A percentile compares a stretch with the other conserved stretches of the same genome.
phyloP scores from a whole-genome alignment of 2,329 filamentous ascomycete genomes.

The Calonectria fujianensis region DNA sequence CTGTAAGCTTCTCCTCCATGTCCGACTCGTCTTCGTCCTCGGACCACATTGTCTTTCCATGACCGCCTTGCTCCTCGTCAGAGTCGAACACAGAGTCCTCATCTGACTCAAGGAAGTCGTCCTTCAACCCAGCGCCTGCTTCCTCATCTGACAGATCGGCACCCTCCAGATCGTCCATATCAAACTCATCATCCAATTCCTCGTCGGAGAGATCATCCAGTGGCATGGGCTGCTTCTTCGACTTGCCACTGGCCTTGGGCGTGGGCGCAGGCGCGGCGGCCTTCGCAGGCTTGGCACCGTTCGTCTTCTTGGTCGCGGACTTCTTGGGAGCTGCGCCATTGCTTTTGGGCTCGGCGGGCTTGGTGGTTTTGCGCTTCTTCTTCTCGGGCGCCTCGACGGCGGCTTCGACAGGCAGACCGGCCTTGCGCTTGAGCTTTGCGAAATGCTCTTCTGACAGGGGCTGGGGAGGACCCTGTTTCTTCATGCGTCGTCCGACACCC shows the following conservation, averaged over 20 bases:
- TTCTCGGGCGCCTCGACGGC: slow-evolving; percentile 78
- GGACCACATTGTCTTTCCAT: slow-evolving; percentile 85
- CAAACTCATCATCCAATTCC: slow-evolving; percentile 61
- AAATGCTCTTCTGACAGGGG: slow-evolving; percentile 87
- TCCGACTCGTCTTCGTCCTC: slow-evolving; percentile 95
- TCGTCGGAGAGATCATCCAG: slow-evolving; percentile 69
- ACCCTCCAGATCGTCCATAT: slow-evolving; percentile 69
- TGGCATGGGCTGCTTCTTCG: slow-evolving; percentile 63
- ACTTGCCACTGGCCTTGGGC: slow-evolving; percentile 48
- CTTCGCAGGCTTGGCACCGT: slow-evolving; percentile 60
- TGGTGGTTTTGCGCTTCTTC: slow-evolving; percentile 66
- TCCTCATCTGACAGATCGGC: slow-evolving; percentile 64
- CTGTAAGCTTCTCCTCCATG: slow-evolving; percentile 91
- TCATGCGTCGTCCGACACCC: slow-evolving; percentile 94
- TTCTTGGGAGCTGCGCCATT: slow-evolving; percentile 55
- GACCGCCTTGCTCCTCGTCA: slow-evolving; percentile 74
- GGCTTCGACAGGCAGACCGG: slow-evolving; percentile 78
- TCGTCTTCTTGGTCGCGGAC: slow-evolving; percentile 56
- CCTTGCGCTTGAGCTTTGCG: slow-evolving; percentile 90
- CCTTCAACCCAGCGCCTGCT: slow-evolving; percentile 63
- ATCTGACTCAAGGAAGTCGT: slow-evolving; percentile 76
- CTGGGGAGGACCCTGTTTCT: slow-evolving; percentile 93
- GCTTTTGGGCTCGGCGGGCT: slow-evolving; percentile 58
- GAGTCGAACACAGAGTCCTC: slow-evolving; percentile 82
- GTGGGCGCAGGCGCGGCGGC: slow-evolving; percentile 54